Base-by-base conservation (phyloP, 2,329 filamentous ascomycete genomes). In the Lecanosticta acicola region DNA sequence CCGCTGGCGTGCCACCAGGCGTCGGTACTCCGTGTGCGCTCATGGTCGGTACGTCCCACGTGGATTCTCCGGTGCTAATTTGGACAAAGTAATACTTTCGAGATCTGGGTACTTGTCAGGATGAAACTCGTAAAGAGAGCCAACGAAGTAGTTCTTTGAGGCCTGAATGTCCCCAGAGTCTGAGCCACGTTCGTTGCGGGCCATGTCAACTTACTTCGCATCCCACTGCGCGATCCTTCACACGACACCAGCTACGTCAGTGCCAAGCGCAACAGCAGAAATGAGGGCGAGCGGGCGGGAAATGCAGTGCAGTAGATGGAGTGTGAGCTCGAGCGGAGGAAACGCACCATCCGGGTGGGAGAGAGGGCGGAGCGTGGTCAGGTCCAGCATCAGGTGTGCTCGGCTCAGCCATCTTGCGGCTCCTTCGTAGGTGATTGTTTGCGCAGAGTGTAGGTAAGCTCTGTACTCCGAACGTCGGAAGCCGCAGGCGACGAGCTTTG, bases 31-130 rank as follows among this genome's bases (percentile, higher is more conserved):
- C 62, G 18, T 66, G 66, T 35, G 66, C 66, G 32, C 65, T 61
- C 50, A 56, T 58, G 10, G 65, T 68, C 10, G 67, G 67, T 20
- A 60, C 58, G 35, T 68, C 65, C 67, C 67, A 69, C 16, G 66
- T 68, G 29, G 65, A 67, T 46, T 66, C 63, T 46, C 66, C 66
- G 41, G 66, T 69, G 51, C 61, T 66, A 34, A 68, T 68, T 52
- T 68, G 66, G 11, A 69, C 67, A 50, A 58, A 69, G 58, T 69
- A 69, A 52, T 69, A 69, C 45, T 68, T 68, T 46, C 66, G 56
- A 18, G 64, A 66, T 61, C 66, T 68, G 44, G 41, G 32, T 13
- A 9, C 18, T 14, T 10, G 20, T 21, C 19, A 39, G n/a, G 24
- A 5, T 29, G 24, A 7, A 29, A 11, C 7, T 29, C 5, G 24